Percentiles rank a stretch among this genome's conserved stretches.
These are phyloP conservation scores for Talaromyces sp. DNA, from an alignment of 2,329 filamentous ascomycete species.

Conservation along the genomic window DNA sequence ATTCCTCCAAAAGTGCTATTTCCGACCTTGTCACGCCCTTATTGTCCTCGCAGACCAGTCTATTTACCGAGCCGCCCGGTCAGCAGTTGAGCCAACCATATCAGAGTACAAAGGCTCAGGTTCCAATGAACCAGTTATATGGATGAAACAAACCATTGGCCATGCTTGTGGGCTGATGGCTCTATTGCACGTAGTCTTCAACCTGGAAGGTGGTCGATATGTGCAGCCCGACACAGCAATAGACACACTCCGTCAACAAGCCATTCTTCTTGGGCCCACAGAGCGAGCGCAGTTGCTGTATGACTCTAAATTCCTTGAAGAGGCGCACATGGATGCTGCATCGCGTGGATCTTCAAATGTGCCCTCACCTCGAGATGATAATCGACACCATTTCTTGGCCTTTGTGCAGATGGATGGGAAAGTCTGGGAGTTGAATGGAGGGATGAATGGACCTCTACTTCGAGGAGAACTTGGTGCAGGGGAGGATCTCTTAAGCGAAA, in stretches of 20 bases:
- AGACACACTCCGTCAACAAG: neutral
- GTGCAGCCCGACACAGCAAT: constrained; percentile 4
- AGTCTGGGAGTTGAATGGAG: constrained; percentile 38
- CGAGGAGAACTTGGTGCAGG: constrained; percentile 29
- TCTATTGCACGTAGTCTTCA: constrained; percentile 55
- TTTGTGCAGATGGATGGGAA: constrained; percentile 36
- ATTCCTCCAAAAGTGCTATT: constrained; percentile 51
- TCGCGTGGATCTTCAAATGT: constrained; percentile 7
- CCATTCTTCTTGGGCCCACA: constrained; percentile 9
- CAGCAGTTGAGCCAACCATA: constrained; percentile 3
- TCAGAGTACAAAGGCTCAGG: constrained; percentile 48
- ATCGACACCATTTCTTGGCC: constrained; percentile 32
- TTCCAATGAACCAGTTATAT: constrained; percentile 53
- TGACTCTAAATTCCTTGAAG: constrained; percentile 15
- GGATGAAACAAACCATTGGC: constrained; percentile 60
- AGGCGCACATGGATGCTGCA: constrained; percentile 17
- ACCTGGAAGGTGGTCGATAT: constrained; percentile 34
- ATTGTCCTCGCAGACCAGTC: constrained; percentile 4
- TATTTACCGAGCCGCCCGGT: constrained; percentile 14
- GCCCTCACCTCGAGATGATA: constrained; percentile 7
- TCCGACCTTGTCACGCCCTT: constrained; percentile 54
- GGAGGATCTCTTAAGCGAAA: constrained; percentile 33
- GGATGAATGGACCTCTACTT: constrained; percentile 33
- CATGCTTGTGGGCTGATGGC: constrained; percentile 61
- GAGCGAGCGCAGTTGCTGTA: constrained; percentile 15